Conservation (phyloP, 2,329 filamentous ascomycete species). For the Fusarium sp. region DNA sequence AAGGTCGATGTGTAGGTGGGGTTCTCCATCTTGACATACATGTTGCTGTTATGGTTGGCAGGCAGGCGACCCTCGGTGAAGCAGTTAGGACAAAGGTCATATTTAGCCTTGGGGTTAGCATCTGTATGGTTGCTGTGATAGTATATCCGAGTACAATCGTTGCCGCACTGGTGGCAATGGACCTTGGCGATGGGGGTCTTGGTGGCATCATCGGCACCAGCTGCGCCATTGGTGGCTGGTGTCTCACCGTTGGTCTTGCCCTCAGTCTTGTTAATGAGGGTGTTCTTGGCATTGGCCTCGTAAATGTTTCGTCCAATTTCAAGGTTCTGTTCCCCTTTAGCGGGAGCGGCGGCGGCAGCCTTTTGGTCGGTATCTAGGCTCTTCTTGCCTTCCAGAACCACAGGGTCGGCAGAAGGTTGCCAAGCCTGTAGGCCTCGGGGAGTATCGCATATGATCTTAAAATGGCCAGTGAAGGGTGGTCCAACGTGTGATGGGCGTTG, state of each 20-base stretch:
- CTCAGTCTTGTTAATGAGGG: conserved; percentile 74
- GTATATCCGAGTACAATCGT: conserved; percentile 80
- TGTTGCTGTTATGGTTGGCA: conserved; percentile 76
- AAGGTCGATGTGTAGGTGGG: conserved; percentile 80
- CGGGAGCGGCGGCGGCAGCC: conserved; percentile 70
- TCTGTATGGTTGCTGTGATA: conserved; percentile 67
- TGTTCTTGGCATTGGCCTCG: conserved; percentile 84
- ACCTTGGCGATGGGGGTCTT: conserved; percentile 75
- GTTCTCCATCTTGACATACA: conserved; percentile 92
- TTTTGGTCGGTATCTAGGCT: conserved; percentile 76
- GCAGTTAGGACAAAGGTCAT: conserved; percentile 91
- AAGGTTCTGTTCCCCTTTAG: conserved; percentile 87
- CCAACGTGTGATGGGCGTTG: conserved; percentile 94
- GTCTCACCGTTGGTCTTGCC: conserved; percentile 81
- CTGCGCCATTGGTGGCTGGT: conserved; percentile 70
- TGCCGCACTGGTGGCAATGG: conserved; percentile 90
- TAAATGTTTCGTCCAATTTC: conserved; percentile 96
- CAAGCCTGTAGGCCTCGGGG: conserved; percentile 93
- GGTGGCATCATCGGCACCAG: conserved; percentile 66
- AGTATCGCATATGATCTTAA: conserved; percentile 94
- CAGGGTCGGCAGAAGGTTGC: conserved; percentile 85
- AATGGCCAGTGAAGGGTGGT: conserved; percentile 96
- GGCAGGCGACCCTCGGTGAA: conserved; percentile 87
- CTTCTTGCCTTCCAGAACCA: conserved; percentile 69
- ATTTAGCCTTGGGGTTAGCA: conserved; percentile 73